Evolutionary conservation across 2,329 filamentous ascomycete genomes (phyloP).

Genomic region (Cyphellophora europaea): DNA sequence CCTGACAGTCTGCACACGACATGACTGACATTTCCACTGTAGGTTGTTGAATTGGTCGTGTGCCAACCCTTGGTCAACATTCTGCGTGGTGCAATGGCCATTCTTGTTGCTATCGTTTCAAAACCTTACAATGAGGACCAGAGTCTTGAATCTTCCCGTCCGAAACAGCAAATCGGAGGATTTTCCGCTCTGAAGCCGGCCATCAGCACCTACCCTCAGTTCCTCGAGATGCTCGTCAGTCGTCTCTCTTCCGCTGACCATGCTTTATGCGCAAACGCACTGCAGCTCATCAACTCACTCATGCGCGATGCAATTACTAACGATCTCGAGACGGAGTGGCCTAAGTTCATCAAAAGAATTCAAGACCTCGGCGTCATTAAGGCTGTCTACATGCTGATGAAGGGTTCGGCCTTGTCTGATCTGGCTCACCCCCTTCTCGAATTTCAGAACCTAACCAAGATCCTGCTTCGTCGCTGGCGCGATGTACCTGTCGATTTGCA

Average conservation of each 20-base stretch:
- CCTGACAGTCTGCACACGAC: background rate
- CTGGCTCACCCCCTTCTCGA: conserved; percentile 82
- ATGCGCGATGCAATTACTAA: conserved; percentile 83
- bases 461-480: conserved; percentile 78
- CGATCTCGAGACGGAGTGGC: conserved; percentile 76
- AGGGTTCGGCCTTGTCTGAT: conserved; percentile 84
- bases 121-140: conserved; percentile 52
- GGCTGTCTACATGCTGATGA: conserved; percentile 87
- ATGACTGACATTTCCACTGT: conserved; percentile 9
- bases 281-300: conserved; percentile 90
- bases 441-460: conserved; percentile 85
- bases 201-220: conserved; percentile 82
- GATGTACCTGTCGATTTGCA: conserved; percentile 78
- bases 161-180: conserved; percentile 41
- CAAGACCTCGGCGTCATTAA: conserved; percentile 91
- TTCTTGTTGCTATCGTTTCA: conserved; percentile 85
- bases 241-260: conserved; percentile 91
- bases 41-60: conserved; percentile 86
- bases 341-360: conserved; percentile 84
- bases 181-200: conserved; percentile 88
- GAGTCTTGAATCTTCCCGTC: background rate
- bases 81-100: conserved; percentile 90
- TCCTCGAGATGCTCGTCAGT: conserved; percentile 86
- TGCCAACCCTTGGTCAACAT: conserved; percentile 96
- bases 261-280: conserved; percentile 84